Evolutionary conservation across 192 early-diverging fungal genomes (phyloP).

Genomic region (Spizellomyces punctatus): DNA sequence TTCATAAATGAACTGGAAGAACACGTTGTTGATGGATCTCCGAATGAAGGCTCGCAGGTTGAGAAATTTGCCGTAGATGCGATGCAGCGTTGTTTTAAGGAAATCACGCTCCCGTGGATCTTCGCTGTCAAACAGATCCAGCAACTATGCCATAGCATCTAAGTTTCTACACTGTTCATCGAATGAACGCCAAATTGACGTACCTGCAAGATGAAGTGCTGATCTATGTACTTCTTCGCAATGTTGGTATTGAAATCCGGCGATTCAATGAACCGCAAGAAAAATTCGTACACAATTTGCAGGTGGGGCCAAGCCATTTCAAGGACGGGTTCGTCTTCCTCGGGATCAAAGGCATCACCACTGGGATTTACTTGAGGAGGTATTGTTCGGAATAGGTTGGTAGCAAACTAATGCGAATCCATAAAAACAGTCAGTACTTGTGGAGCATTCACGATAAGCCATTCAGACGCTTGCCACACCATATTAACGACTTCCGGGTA

Average conservation of each 20-base stretch:
- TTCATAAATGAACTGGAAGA: conserved; percentile 98
- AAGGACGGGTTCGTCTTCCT: conserved; percentile 98
- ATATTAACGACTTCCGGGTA: conserved; percentile 94
- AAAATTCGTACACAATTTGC: conserved; percentile 98
- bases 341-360: conserved; percentile 97
- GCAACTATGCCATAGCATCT: conserved; percentile 59
- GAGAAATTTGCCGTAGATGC: conserved; percentile 98
- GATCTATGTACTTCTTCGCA: conserved; percentile 96
- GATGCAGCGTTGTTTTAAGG: conserved; percentile 95
- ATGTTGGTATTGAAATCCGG: conserved; percentile 97
- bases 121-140: conserved; percentile 99
- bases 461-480: conserved; percentile 54
- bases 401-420: conserved; percentile 56
- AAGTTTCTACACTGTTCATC: not conserved
- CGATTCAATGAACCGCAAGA: conserved; percentile 96
- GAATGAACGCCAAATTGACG: not conserved
- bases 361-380: conserved; percentile 93
- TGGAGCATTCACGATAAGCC: no score
- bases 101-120: conserved; percentile 99
- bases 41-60: conserved; percentile 97
- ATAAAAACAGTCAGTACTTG: no score
- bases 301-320: conserved; percentile 98
- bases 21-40: conserved; percentile 96
- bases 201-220: conserved; percentile 89
- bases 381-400: conserved; percentile 95